phyloP scores from a whole-genome alignment of 345 rosid species.

The Hypericum perforatum region DNA sequence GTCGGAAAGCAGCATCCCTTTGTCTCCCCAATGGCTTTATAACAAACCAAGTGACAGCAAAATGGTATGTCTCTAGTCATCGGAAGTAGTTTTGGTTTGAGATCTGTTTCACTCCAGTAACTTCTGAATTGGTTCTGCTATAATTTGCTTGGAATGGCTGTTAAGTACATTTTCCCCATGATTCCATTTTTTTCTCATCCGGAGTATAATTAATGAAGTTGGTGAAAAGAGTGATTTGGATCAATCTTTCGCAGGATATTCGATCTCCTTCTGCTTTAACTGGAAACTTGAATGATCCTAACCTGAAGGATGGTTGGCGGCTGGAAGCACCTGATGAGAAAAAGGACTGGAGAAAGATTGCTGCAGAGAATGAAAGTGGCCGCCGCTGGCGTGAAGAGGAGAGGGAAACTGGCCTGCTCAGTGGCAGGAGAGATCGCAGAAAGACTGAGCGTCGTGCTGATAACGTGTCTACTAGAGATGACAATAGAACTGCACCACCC shows the following conservation, averaged over 20 bases:
- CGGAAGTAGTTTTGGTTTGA: background rate
- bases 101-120: background rate
- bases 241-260: slow-evolving; percentile 29
- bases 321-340: slow-evolving; percentile 58
- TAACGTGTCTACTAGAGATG: slow-evolving; percentile 38
- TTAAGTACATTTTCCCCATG: too few species aligned
- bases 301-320: slow-evolving; percentile 56
- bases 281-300: slow-evolving; percentile 38
- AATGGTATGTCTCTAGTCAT: slow-evolving; percentile 20
- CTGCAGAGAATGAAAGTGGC: slow-evolving; percentile 34
- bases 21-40: slow-evolving; percentile 97
- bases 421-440: slow-evolving; percentile 52
- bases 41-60: slow-evolving; percentile 57
- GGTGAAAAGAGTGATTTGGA: too few species aligned
- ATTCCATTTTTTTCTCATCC: too few species aligned
- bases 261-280: slow-evolving; percentile 29
- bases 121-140: too few species aligned
- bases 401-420: slow-evolving; percentile 64
- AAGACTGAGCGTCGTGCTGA: slow-evolving; percentile 49
- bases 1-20: slow-evolving; percentile 72
- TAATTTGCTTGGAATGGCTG: too few species aligned
- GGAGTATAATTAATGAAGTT: too few species aligned
- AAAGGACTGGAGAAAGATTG: slow-evolving; percentile 55
- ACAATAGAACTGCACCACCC: slow-evolving; percentile 41
- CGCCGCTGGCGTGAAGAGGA: slow-evolving; percentile 82